Evolutionary conservation across 1,284 basidiomycete genomes (phyloP), one percentile per base, ranked within the genome.

Genomic region (Apiotrichum porosum): DNA sequence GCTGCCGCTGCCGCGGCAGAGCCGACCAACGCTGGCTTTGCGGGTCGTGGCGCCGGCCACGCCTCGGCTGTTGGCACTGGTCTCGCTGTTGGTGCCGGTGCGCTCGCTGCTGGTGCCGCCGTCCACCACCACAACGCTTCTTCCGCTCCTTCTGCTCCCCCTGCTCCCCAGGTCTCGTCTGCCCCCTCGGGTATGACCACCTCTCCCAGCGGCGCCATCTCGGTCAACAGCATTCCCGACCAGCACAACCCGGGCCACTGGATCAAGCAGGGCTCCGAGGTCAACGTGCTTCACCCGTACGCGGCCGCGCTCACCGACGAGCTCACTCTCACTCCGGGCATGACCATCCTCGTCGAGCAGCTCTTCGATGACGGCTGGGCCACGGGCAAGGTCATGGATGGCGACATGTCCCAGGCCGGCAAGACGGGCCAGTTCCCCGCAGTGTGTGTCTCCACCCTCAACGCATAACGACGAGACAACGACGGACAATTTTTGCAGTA

Each of bases 311-410:
- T 72, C 21, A 61, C 62, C n/a, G 71, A 73, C 47, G 71, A 73
- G 49, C 57, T 73, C 17, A 66, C 67, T 23, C 54, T 73, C 21
- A 37, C 52, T 31, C 70, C 70, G 4, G 71, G 70, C 8, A 71
- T 73, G 70, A 62, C 58, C 38, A 42, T 73, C 13, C 47, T 50
- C 3, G 66, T 72, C 14, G 41, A 63, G 34, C 57, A 68, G 28
- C 49, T 71, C 26, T 73, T 67, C 51, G 70, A 73, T 47, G 71
- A 73, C 52, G 68, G 67, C 2, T 73, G 71, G 70, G 72, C 63
- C 1, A 68, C 65, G 1, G 70, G 65, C 9, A 58, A 65, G 39
- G 58, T 69, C 8, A 37, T 67, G 15, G 32, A 41, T 6, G 62
- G 60, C 6, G 59, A 65, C 37, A 44, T 34, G 6, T 37, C 45